Evolutionary conservation across 2,329 filamentous ascomycete genomes (phyloP), one percentile per base, ranked within the genome.

Genomic region (Verticillium isaacii): DNA sequence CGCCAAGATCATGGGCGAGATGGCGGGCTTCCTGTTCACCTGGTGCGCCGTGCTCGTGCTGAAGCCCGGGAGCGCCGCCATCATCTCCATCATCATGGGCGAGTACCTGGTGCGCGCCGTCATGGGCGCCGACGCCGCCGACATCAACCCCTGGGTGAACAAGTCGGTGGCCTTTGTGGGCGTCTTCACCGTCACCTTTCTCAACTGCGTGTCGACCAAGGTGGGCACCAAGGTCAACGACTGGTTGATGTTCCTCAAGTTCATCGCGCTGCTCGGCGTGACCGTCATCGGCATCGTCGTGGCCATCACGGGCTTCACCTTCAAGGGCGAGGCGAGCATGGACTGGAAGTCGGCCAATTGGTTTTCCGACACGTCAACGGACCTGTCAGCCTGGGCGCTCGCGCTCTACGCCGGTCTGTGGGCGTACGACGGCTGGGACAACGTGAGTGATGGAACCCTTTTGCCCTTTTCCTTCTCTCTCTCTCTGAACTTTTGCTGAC

Each of bases 361-460:
- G 94, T 98, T 98, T 71, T 89, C 92, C 60, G 89, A 89, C 61
- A 97, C 94, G 5, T 92, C 85, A 65, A 86, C 82, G 15, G 90
- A 93, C 72, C 83, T 90, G 58, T 96, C 90, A 56, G 89, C 88
- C 67, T 98, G 93, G 91, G 95, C 95, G 3, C 90, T 99, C 56
- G 95, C 95, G 0, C 78, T 99, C 56, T 99, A 99, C 73, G 94
- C 93, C 17, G 95, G 95, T 9, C 82, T 99, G 5, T 99, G 95
- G 95, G 95, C 95, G 1, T 99, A 95, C 76, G 95, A 99, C 73
- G 95, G 95, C 34, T 99, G 95, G 95, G 95, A 99, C 73, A 99
- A 99, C 74, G 92, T 95, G 78, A 79, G 89, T 81, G 56, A 5
- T 60, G 55, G n/a, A 17, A 7, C 8, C 32, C 32, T 56, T 34